Evolutionary conservation across 768 basidiomycete species (phyloP).

Genomic region (Mycena crocata): DNA sequence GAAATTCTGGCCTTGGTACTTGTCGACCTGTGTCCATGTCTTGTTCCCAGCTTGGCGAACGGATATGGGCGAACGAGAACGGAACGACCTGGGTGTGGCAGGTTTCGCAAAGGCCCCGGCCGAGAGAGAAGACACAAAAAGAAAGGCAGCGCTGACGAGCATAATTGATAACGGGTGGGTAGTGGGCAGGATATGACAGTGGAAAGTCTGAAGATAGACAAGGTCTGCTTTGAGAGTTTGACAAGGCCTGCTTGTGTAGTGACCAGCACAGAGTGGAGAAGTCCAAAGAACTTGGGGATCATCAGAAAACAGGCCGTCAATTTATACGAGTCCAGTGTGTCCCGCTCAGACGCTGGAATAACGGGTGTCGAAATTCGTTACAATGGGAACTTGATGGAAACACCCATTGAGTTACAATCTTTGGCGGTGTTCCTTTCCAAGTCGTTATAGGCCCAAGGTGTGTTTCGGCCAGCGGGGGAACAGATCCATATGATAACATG

Average conservation of each 20-base stretch:
- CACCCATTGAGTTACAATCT: too few species aligned
- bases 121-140: slow-evolving; percentile 3
- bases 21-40: slow-evolving; percentile 17
- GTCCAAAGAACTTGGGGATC: slow-evolving; percentile 9
- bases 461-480: too few species aligned
- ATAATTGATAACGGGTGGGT: too few species aligned
- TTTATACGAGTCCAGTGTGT: too few species aligned
- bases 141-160: neutral
- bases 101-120: neutral
- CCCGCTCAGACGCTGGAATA: too few species aligned
- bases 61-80: neutral
- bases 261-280: slow-evolving; percentile 13
- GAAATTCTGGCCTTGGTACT: slow-evolving; percentile 55
- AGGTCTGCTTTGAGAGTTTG: neutral
- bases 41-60: slow-evolving; percentile 1
- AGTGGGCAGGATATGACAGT: too few species aligned
- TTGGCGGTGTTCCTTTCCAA: too few species aligned
- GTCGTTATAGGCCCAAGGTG: too few species aligned
- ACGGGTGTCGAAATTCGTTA: too few species aligned
- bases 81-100: neutral
- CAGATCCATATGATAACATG: too few species aligned
- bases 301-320: neutral
- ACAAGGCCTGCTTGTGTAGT: slow-evolving; percentile 20
- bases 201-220: too few species aligned
- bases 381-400: too few species aligned